Evolutionary conservation across 192 early-diverging fungal species (phyloP).

Genomic region (Entomortierella lignicola): DNA sequence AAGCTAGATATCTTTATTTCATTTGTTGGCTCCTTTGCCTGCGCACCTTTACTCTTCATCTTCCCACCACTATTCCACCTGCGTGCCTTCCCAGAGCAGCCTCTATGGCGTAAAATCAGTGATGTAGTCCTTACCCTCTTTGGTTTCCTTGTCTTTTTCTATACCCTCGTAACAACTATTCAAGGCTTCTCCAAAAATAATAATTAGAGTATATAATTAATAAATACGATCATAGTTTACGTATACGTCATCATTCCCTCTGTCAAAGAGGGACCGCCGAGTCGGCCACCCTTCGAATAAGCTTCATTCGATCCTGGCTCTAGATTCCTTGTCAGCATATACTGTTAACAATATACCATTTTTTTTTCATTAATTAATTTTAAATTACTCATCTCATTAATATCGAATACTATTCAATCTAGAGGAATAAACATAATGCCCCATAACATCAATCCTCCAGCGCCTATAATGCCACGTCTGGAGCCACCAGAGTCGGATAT

Average conservation of each 20-base stretch:
- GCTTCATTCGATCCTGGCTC: background rate
- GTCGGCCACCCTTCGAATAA: too few species aligned
- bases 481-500: conserved; percentile 17
- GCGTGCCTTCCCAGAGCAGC: conserved; percentile 60
- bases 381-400: too few species aligned
- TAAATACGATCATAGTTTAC: background rate
- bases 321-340: background rate
- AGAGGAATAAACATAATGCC: conserved; percentile 8
- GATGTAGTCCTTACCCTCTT: conserved; percentile 74
- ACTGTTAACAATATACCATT: background rate
- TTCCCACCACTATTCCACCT: conserved; percentile 90
- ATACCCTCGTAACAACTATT: conserved; percentile 77
- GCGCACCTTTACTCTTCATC: conserved; percentile 80
- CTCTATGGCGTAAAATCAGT: conserved; percentile 56
- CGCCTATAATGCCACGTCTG: conserved; percentile 14
- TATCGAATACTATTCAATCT: too few species aligned
- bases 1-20: conserved; percentile 91
- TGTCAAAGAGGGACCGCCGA: too few species aligned
- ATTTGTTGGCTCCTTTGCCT: conserved; percentile 88
- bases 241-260: background rate
- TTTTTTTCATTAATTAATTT: too few species aligned
- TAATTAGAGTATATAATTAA: background rate
- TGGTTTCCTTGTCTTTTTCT: conserved; percentile 67
- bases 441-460: conserved; percentile 22
- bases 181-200: conserved; percentile 23